Conservation (phyloP, 2,329 filamentous ascomycete species). For the Didymella glomerata region DNA sequence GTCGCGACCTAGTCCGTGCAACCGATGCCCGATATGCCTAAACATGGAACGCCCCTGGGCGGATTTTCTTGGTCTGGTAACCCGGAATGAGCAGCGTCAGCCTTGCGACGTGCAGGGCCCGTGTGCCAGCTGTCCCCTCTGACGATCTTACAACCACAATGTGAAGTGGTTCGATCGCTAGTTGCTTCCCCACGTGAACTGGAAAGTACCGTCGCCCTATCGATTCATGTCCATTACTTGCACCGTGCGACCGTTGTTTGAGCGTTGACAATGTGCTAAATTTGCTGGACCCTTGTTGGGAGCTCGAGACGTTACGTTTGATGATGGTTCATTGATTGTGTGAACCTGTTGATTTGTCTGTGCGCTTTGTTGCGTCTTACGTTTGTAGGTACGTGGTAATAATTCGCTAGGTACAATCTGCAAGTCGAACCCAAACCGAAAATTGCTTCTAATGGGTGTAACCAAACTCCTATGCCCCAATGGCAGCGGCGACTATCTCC, state of each 20-base stretch:
- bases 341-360: constrained; percentile 2
- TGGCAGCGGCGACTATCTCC: not conserved
- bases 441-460: constrained; percentile 4
- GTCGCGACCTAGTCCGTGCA: constrained; percentile 18
- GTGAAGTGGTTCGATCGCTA: constrained; percentile 19
- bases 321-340: constrained; percentile 3
- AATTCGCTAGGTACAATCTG: constrained; percentile 1
- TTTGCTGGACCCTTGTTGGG: constrained; percentile 6
- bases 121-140: constrained; percentile 10
- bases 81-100: constrained; percentile 17
- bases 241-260: constrained; percentile 21
- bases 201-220: constrained; percentile 17
- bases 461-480: not conserved
- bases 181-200: constrained; percentile 19
- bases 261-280: constrained; percentile 12
- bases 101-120: constrained; percentile 19
- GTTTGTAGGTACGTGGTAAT: not conserved
- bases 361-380: constrained; percentile 5
- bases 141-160: constrained; percentile 11
- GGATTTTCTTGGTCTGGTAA: constrained; percentile 13
- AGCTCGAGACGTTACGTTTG: constrained; percentile 5
- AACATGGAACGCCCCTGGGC: constrained; percentile 13
- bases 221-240: constrained; percentile 11
- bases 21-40: constrained; percentile 11
- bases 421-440: constrained; percentile 4